Conservation (phyloP, 768 basidiomycete species). For the Hypholoma fasciculare region DNA sequence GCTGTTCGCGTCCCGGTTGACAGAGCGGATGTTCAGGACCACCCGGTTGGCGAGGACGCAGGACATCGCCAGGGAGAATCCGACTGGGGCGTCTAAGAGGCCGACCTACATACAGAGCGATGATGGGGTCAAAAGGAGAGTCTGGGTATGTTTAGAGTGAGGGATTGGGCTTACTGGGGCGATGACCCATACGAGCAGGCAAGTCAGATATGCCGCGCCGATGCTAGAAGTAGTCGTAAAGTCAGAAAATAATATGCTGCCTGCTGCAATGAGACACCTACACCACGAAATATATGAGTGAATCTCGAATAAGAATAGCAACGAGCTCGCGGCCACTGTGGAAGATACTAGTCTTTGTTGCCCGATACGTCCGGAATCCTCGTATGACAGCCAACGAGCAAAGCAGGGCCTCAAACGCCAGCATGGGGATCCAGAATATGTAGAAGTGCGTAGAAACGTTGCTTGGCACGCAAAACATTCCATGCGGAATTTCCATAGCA, state of each 20-base stretch:
- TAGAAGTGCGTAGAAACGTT: slow-evolving; percentile 44
- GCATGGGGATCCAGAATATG: slow-evolving; percentile 61
- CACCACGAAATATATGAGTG: slow-evolving; percentile 57
- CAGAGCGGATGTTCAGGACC: slow-evolving; percentile 52
- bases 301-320: slow-evolving; percentile 54
- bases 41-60: slow-evolving; percentile 59
- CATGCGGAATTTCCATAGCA: slow-evolving; percentile 21
- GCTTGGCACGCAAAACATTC: slow-evolving; percentile 43
- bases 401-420: slow-evolving; percentile 53
- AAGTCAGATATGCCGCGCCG: slow-evolving; percentile 55
- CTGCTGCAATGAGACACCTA: slow-evolving; percentile 26
- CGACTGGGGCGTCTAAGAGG: slow-evolving; percentile 54
- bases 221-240: slow-evolving; percentile 37
- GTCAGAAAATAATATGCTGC: not conserved
- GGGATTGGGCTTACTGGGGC: slow-evolving; percentile 30
- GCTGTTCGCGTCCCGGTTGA: slow-evolving; percentile 29
- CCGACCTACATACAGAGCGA: slow-evolving; percentile 27
- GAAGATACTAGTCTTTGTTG: slow-evolving; percentile 32
- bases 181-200: slow-evolving; percentile 41
- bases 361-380: slow-evolving; percentile 45
- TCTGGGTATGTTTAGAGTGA: not conserved
- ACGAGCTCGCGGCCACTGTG: slow-evolving; percentile 45
- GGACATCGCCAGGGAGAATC: slow-evolving; percentile 58
- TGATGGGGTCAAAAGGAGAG: not conserved
- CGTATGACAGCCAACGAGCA: slow-evolving; percentile 51